phyloP scores from a whole-genome alignment of 208 protist genomes.

The Trypanosoma vivax region DNA sequence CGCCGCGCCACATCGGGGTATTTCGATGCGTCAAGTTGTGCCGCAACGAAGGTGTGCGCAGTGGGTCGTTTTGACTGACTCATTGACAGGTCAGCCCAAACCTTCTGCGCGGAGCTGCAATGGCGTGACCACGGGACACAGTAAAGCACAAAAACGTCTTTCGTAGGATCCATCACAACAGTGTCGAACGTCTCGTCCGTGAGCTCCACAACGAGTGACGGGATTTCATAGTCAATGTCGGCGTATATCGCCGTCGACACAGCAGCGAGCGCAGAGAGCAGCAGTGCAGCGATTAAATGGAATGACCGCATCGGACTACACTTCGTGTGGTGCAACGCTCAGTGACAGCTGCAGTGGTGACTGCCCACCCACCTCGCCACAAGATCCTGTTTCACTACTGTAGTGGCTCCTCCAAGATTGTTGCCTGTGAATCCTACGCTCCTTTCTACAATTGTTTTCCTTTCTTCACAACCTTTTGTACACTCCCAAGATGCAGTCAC shows the following conservation, averaged over 20 bases:
- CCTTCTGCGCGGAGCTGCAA: conserved; percentile 21
- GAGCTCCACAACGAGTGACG: conserved; percentile 48
- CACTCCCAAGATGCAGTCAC: too few species aligned
- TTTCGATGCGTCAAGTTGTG: conserved; percentile 59
- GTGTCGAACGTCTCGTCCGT: conserved; percentile 54
- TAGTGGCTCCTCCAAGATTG: too few species aligned
- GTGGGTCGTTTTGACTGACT: conserved; percentile 45
- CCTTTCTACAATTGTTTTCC: neutral
- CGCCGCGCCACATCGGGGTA: conserved; percentile 33
- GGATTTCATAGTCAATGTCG: neutral
- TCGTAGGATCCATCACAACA: conserved; percentile 40
- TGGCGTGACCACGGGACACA: conserved; percentile 56
- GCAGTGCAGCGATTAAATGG: conserved; percentile 7
- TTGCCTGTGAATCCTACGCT: too few species aligned
- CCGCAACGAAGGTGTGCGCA: conserved; percentile 49
- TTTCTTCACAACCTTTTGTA: too few species aligned
- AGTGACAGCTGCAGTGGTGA: too few species aligned
- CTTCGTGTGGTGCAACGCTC: too few species aligned
- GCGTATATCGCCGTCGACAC: conserved; percentile 1
- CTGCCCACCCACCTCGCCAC: too few species aligned
- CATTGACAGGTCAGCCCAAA: conserved; percentile 72
- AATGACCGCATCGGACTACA: too few species aligned
- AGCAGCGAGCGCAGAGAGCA: neutral
- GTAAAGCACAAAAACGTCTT: conserved; percentile 70
- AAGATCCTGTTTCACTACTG: too few species aligned